Percentiles rank a stretch among this genome's conserved stretches.
Evolutionary conservation across 2,329 filamentous ascomycete genomes (phyloP).

Genomic region (Phyllosticta paracitricarpa): DNA sequence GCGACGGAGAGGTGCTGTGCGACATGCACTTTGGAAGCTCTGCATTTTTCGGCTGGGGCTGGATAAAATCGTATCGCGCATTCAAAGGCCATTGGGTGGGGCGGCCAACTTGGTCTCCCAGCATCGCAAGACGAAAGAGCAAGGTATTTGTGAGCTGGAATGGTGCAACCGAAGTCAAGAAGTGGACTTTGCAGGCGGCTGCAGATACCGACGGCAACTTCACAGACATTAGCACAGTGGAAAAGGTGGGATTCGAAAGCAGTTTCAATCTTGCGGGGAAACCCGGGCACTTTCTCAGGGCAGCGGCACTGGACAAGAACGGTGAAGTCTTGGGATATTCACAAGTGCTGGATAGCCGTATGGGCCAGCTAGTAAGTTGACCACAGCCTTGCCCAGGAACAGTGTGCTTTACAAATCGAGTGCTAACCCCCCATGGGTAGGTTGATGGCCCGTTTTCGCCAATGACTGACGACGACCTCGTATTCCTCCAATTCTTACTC

Average conservation of each 20-base stretch:
- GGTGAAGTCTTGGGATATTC: background rate
- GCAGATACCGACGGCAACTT: conserved; percentile 22
- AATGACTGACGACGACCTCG: background rate
- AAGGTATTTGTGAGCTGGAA: conserved; percentile 19
- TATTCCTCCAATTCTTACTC: background rate
- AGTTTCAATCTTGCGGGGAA: background rate
- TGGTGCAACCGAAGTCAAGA: conserved; percentile 19
- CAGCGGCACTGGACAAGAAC: background rate
- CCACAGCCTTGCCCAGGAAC: background rate
- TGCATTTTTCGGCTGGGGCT: conserved; percentile 12
- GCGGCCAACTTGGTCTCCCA: conserved; percentile 14
- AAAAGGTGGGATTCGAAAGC: conserved; percentile 5
- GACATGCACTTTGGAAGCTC: conserved; percentile 30
- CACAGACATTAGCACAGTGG: conserved; percentile 36
- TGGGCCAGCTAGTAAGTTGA: conserved; percentile 2
- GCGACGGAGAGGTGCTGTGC: conserved; percentile 26
- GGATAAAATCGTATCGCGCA: conserved; percentile 22
- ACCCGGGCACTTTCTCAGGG: background rate
- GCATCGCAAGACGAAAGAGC: conserved; percentile 10
- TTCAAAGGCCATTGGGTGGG: conserved; percentile 21
- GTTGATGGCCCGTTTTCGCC: background rate
- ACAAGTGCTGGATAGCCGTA: background rate
- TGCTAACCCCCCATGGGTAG: background rate
- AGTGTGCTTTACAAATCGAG: background rate
- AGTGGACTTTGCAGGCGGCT: conserved; percentile 19